Evolutionary conservation across 2,329 filamentous ascomycete genomes (phyloP).

Genomic region (Sphaerulina musiva): DNA sequence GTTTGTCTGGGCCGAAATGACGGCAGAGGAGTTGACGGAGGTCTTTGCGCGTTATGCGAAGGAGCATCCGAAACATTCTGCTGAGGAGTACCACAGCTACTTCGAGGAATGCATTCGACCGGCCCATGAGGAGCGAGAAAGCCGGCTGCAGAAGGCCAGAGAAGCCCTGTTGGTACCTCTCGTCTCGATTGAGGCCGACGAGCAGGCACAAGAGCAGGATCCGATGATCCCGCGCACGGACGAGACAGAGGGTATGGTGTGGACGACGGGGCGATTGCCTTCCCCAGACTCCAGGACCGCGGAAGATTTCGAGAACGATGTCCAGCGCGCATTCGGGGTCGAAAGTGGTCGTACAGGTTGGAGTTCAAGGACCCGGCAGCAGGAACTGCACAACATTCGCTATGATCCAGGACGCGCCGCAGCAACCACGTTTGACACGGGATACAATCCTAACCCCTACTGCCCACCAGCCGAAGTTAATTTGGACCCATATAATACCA

Average conservation of each 20-base stretch:
- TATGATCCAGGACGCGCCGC: no score
- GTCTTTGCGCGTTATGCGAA: constrained; percentile 16
- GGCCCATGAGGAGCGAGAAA: constrained; percentile 14
- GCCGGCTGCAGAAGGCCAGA: constrained; percentile 1
- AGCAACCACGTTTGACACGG: no score
- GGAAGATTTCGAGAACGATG: no score
- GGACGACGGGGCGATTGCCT: no score
- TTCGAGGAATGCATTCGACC: constrained; percentile 23
- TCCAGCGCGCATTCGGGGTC: no score
- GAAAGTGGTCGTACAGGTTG: no score
- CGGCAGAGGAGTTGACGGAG: constrained; percentile 10
- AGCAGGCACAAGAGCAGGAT: not conserved
- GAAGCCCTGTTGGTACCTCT: not conserved
- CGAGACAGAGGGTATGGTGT: no score
- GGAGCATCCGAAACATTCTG: constrained; percentile 12
- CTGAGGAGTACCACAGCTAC: constrained; percentile 20
- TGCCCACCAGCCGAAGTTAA: not conserved
- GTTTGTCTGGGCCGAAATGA: constrained; percentile 20
- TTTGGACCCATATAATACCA: constrained; percentile 13
- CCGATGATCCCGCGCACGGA: not conserved
- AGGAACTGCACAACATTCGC: no score
- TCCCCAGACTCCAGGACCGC: no score
- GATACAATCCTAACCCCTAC: no score
- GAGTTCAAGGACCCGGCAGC: no score
- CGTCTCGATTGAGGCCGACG: not conserved